Percentiles rank a stretch among this genome's conserved stretches.
Evolutionary conservation across 1,139 yeast species (phyloP).

Genomic region (Sugiyamaella grinbergsii): DNA sequence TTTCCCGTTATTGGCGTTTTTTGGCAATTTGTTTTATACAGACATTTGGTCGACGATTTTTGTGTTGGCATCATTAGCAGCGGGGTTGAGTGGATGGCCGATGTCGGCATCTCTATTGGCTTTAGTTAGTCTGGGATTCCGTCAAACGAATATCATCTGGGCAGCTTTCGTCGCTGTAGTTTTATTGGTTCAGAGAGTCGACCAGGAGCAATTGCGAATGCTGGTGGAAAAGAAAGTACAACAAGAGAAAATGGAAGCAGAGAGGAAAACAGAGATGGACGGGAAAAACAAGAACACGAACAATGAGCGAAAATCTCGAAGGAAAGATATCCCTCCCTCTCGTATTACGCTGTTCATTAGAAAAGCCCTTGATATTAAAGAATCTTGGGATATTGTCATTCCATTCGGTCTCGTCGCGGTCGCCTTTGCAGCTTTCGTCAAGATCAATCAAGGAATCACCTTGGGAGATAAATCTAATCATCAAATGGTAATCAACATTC

Average conservation of each 20-base stretch:
- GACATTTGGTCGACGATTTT: conserved; percentile 89
- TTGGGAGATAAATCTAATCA: conserved; percentile 91
- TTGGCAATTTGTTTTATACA: conserved; percentile 80
- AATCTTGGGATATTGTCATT: conserved; percentile 34
- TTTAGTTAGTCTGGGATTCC: conserved; percentile 53
- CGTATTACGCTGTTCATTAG: background rate
- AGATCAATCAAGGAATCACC: conserved; percentile 72
- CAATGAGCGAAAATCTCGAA: background rate
- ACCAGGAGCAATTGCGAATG: background rate
- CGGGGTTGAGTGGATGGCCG: conserved; percentile 36
- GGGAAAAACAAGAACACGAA: background rate
- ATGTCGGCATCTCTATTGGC: conserved; percentile 32
- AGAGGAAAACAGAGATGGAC: background rate
- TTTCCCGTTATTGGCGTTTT: conserved; percentile 73
- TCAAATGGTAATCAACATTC: conserved; percentile 65
- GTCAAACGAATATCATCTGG: conserved; percentile 95
- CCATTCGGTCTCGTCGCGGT: conserved; percentile 60
- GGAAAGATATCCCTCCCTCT: background rate
- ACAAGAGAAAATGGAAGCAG: background rate
- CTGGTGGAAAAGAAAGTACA: background rate
- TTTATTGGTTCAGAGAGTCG: conserved; percentile 9
- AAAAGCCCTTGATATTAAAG: background rate
- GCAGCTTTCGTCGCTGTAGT: conserved; percentile 54
- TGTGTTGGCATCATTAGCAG: conserved; percentile 54
- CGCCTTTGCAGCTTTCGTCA: conserved; percentile 58